Evolutionary conservation across 75 land plant genomes (phyloP).

Genomic region (Picea glauca): DNA sequence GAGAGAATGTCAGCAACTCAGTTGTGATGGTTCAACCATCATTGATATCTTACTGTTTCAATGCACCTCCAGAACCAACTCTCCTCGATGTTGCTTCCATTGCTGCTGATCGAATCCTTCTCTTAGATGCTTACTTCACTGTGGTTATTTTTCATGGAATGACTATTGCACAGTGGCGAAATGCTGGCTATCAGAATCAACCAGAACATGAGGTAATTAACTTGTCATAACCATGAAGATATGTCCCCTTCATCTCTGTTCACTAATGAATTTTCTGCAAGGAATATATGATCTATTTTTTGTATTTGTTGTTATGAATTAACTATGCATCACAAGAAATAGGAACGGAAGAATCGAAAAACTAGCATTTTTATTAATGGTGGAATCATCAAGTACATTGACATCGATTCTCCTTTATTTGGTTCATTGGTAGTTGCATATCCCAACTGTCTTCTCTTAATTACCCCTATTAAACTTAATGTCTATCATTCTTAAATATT

Average conservation of each 20-base stretch:
- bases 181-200: conserved; percentile 86
- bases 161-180: conserved; percentile 95
- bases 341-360: no score
- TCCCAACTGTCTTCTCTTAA: no score
- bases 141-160: conserved; percentile 92
- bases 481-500: no score
- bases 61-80: conserved; percentile 78
- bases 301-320: neutral
- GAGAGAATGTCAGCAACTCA: conserved; percentile 91
- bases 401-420: no score
- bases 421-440: no score
- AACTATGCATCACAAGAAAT: no score
- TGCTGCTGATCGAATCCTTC: conserved; percentile 82
- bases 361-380: no score
- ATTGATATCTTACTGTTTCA: conserved; percentile 85
- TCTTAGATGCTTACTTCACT: conserved; percentile 89
- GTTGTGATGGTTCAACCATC: conserved; percentile 99
- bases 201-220: conserved; percentile 76
- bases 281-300: neutral
- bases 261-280: neutral
- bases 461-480: no score
- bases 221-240: neutral
- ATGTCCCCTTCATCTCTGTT: neutral
- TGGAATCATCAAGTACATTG: no score
- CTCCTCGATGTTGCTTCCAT: conserved; percentile 96